Base-by-base conservation (phyloP, 2,329 filamentous ascomycete species). In the Sporothrix phasma region DNA sequence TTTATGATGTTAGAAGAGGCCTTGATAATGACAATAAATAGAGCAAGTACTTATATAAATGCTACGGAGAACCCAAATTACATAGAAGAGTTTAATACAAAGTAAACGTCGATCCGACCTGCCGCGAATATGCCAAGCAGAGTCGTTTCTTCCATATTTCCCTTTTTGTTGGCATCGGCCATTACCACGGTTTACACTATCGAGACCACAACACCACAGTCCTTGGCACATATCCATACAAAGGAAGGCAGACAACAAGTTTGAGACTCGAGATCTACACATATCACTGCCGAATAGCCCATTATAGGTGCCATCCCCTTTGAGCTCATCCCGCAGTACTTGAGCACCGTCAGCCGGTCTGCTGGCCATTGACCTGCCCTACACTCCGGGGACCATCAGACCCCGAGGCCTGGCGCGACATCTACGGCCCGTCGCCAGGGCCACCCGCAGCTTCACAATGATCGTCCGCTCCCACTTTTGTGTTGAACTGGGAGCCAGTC, bases 371-470 rank as follows among this genome's bases (percentile, higher is more conserved):
- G 56, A 15, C 29, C 7, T 49, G 6, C 47, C 62, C 15, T 67
- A 65, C 47, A 56, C 54, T 3, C 19, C 61, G 34, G 56, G 66
- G 61, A 51, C 41, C 6, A 46, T 47, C 64, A 68, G 69, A 73
- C 74, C 67, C 74, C 0, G 69, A 73, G 47, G 75, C 76, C 3
- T 78, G 72, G 69, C 70, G 70, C 58, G 75, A 77, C 54, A 74
- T 77, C 54, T 76, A 76, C 67, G 75, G 76, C 43, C n/a, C 74
- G 76, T 67, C 72, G 72, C 24, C 59, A 66, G 22, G 67, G 65
- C n/a, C 66, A 66, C 11, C 66, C 62, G 2, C 66, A 67, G 54
- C 66, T 67, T 26, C 66, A 66, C 19, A 67, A 67, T 41, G 53
- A 66, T 64, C 46, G 68, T 68, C 8, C 70, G 70, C n/a, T n/a